Percentiles rank a stretch among this genome's conserved stretches.
These are phyloP conservation scores for Saturnispora besseyi DNA, from an alignment of 805 yeast genomes.

Conservation along the genomic window DNA sequence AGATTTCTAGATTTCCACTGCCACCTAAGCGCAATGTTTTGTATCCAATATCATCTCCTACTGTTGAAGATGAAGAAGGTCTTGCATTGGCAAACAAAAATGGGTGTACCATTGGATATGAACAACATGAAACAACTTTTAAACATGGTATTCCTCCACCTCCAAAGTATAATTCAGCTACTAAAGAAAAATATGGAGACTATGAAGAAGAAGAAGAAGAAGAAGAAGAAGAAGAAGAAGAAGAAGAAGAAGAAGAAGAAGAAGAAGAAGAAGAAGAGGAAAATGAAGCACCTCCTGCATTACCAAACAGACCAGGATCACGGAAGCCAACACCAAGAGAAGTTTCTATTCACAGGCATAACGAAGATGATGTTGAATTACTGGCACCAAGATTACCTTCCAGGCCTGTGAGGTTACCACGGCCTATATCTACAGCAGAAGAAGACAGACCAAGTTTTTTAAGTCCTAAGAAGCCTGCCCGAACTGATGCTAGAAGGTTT, in stretches of 20 bases:
- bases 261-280: not conserved
- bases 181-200: not conserved
- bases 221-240: not conserved
- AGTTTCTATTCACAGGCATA: not conserved
- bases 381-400: not conserved
- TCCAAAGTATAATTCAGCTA: no score
- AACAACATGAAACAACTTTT: not conserved
- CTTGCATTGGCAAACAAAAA: not conserved
- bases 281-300: not conserved
- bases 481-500: not conserved
- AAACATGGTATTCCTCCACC: not conserved
- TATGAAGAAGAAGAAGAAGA: not conserved
- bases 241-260: not conserved
- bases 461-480: slow-evolving; percentile 6
- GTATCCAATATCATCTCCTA: not conserved
- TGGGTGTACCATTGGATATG: not conserved
- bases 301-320: not conserved
- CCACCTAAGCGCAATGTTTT: slow-evolving; percentile 9
- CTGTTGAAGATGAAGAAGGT: not conserved
- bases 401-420: not conserved
- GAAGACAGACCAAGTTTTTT: slow-evolving; percentile 7
- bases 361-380: not conserved
- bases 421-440: not conserved
- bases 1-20: slow-evolving; percentile 1
- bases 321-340: not conserved